These are phyloP conservation scores for Talaromyces adpressus DNA, from an alignment of 495 filamentous ascomycete genomes.

Conservation along the genomic window DNA sequence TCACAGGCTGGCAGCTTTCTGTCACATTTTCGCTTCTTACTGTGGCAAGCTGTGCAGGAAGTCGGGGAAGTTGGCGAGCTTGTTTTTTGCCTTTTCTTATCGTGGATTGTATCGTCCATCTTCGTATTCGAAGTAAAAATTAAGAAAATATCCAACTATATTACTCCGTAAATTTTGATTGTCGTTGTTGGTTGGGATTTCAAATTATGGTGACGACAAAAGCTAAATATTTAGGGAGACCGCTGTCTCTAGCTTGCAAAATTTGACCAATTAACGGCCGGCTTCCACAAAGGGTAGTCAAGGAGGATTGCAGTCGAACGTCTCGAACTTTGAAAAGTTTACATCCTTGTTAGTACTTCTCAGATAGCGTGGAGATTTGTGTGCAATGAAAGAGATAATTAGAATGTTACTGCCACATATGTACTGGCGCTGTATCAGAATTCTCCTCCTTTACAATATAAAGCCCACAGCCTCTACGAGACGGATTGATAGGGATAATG, in stretches of 20 bases:
- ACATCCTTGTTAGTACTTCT: no score
- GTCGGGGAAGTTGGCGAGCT: background rate
- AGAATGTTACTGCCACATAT: no score
- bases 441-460: no score
- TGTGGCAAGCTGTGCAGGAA: background rate
- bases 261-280: background rate
- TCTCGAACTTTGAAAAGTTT: no score
- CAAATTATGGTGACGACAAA: background rate
- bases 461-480: no score
- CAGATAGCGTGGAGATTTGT: no score
- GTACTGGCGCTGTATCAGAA: no score
- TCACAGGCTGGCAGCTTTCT: background rate
- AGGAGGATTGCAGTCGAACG: no score
- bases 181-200: background rate
- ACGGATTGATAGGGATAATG: no score
- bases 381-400: no score
- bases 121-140: background rate
- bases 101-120: background rate
- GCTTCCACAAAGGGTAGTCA: no score
- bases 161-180: background rate
- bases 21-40: conserved; percentile 6
- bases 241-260: background rate
- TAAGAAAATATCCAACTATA: no score
- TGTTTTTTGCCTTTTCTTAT: background rate
- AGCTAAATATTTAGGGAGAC: background rate